phyloP scores from a whole-genome alignment of 441 rosid species.

The Capsella rubella region DNA sequence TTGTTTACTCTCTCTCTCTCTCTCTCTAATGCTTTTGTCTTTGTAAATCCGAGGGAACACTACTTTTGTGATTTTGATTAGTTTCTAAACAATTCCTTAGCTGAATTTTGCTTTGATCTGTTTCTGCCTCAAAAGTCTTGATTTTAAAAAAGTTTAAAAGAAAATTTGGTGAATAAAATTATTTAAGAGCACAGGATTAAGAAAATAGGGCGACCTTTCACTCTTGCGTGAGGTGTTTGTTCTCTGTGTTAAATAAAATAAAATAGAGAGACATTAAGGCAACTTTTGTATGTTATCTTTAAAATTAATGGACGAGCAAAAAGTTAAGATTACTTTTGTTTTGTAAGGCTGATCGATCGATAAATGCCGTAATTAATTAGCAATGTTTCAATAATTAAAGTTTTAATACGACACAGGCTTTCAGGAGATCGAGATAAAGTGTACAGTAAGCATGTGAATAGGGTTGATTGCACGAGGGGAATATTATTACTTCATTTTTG shows the following conservation, averaged over 20 bases:
- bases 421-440: constrained; percentile 47
- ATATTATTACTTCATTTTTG: constrained; percentile 48
- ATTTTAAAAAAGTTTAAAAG: neutral
- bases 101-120: constrained; percentile 19
- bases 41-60: constrained; percentile 44
- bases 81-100: constrained; percentile 36
- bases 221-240: constrained; percentile 45
- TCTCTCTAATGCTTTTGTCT: constrained; percentile 33
- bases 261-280: constrained; percentile 18
- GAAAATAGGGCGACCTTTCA: constrained; percentile 42
- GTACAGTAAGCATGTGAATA: constrained; percentile 48
- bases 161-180: too few species aligned
- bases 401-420: constrained; percentile 46
- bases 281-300: constrained; percentile 34
- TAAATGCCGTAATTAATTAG: constrained; percentile 32
- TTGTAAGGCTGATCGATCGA: constrained; percentile 35
- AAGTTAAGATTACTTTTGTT: constrained; percentile 37
- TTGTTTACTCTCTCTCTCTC: constrained; percentile 36
- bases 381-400: constrained; percentile 23
- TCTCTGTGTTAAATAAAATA: constrained; percentile 26
- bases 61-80: constrained; percentile 37
- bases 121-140: neutral
- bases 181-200: too few species aligned
- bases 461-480: constrained; percentile 48
- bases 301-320: constrained; percentile 34